These are phyloP conservation scores for Vigna nakashimae DNA, from an alignment of 306 rosid species.

Conservation along the genomic window DNA sequence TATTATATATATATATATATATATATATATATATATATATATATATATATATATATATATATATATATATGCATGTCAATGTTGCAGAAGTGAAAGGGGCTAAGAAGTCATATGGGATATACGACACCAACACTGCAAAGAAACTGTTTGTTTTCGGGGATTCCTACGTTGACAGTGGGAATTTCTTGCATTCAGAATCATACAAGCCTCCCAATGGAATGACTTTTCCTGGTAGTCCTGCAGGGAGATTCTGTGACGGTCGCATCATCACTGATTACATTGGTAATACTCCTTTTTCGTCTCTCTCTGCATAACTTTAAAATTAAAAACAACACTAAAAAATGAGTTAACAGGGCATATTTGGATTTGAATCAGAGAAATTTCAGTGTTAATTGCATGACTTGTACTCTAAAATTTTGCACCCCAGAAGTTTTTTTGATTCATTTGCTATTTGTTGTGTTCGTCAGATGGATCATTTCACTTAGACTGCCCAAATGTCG, in stretches of 20 bases:
- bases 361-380: too few relatives aligned
- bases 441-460: too few relatives aligned
- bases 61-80: neutral
- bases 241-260: slow-evolving; percentile 68
- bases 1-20: too few relatives aligned
- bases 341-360: neutral
- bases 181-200: slow-evolving; percentile 39
- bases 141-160: slow-evolving; percentile 68
- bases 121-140: neutral
- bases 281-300: slow-evolving; percentile 41
- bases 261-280: slow-evolving; percentile 61
- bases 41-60: neutral
- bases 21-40: neutral
- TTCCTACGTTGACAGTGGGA: slow-evolving; percentile 65
- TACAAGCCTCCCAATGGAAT: slow-evolving; percentile 56
- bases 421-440: too few relatives aligned
- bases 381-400: too few relatives aligned
- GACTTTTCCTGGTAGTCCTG: slow-evolving; percentile 62
- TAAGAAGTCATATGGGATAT: slow-evolving; percentile 1
- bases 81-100: slow-evolving; percentile 43
- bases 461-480: too few relatives aligned
- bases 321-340: neutral
- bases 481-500: too few relatives aligned
- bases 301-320: neutral
- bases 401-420: too few relatives aligned